These are phyloP conservation scores for Auxenochlorella pyrenoidosa DNA, from an alignment of 139 green algal genomes.

Conservation along the genomic window DNA sequence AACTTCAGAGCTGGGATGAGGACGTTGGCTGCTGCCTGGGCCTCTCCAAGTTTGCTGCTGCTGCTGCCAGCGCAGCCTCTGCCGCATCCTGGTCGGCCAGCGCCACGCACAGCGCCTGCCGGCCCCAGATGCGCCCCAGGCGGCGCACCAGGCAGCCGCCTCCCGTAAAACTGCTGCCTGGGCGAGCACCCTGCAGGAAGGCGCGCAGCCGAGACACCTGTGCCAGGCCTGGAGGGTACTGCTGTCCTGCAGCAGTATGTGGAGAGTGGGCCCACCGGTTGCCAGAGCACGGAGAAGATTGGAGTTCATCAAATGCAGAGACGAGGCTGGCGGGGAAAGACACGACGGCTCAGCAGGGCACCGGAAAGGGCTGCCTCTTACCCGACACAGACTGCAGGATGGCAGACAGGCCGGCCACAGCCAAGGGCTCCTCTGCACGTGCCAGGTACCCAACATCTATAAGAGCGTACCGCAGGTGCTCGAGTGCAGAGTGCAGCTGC, in stretches of 20 bases:
- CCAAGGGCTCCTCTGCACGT: background rate
- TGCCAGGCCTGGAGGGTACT: slow-evolving; percentile 10
- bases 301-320: no score
- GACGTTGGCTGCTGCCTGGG: background rate
- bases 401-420: background rate
- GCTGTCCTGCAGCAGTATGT: slow-evolving; percentile 11
- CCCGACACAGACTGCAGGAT: slow-evolving; percentile 36
- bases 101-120: slow-evolving; percentile 2
- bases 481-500: background rate
- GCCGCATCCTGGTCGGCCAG: background rate
- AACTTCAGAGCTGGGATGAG: background rate
- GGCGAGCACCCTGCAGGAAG: background rate
- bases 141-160: slow-evolving; percentile 28
- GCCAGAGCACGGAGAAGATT: no score
- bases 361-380: background rate
- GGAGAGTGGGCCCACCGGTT: no score
- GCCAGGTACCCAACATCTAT: background rate
- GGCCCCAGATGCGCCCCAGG: slow-evolving; percentile 15
- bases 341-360: background rate
- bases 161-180: background rate
- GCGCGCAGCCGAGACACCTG: background rate
- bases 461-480: background rate
- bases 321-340: background rate
- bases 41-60: background rate
- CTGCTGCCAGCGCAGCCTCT: background rate